Conservation (phyloP, 108 stramenopile genomes). For the Skeletonema menzelii region DNA sequence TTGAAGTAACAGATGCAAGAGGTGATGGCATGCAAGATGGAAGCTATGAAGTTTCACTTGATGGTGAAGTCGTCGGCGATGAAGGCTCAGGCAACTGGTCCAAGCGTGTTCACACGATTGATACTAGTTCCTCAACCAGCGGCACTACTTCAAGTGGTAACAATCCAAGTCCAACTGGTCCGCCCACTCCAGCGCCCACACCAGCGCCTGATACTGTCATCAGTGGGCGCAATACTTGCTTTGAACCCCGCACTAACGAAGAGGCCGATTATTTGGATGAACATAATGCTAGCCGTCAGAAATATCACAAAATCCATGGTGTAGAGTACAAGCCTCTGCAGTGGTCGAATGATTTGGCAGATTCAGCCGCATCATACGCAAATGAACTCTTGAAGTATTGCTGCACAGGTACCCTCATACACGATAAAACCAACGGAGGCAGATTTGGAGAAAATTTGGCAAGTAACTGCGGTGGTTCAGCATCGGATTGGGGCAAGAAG, state of each 20-base stretch:
- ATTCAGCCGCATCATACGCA: neutral
- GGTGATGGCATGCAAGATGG: neutral
- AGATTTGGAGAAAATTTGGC: conserved; percentile 34
- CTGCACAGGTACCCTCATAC: neutral
- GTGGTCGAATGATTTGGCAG: conserved; percentile 20
- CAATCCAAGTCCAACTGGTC: neutral
- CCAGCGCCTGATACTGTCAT: neutral
- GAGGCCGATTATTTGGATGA: conserved; percentile 8
- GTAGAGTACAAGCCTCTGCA: conserved; percentile 8
- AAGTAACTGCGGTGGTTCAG: conserved; percentile 13
- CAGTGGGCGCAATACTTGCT: neutral
- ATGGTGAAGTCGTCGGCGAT: neutral
- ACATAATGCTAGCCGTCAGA: conserved; percentile 15
- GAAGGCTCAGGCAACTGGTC: neutral
- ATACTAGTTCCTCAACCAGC: neutral
- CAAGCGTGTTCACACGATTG: neutral
- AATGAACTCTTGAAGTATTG: conserved; percentile 8
- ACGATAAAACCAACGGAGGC: neutral
- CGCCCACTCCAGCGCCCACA: neutral
- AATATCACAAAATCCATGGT: conserved; percentile 14
- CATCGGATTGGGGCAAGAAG: neutral
- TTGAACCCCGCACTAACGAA: neutral
- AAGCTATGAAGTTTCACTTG: neutral
- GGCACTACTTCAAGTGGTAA: neutral
- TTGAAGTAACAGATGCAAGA: neutral